Percentiles rank a stretch among this genome's conserved stretches.
Conservation (phyloP, 2,329 filamentous ascomycete genomes). For the Bipolaris bicolor region DNA sequence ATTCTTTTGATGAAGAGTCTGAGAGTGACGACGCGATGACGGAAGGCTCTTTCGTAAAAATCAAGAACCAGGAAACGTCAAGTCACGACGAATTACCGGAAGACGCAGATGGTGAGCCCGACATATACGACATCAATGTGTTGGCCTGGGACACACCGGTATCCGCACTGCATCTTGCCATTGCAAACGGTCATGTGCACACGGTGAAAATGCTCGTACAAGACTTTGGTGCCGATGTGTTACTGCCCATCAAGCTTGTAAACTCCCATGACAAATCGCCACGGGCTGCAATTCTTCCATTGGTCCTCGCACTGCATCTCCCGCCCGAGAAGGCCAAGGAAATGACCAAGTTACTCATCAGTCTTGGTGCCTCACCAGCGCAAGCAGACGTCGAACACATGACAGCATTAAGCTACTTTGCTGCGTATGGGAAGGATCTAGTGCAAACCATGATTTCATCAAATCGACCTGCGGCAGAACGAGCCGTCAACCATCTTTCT, state of each 20-base stretch:
- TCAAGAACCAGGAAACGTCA: constrained; percentile 52
- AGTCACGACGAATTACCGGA: constrained; percentile 58
- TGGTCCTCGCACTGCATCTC: constrained; percentile 71
- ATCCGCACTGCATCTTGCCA: constrained; percentile 79
- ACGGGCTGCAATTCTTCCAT: constrained; percentile 68
- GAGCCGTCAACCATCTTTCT: constrained; percentile 70
- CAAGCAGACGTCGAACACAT: constrained; percentile 71
- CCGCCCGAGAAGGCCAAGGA: constrained; percentile 66
- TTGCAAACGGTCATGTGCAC: constrained; percentile 72
- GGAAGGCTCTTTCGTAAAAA: constrained; percentile 73
- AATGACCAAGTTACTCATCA: constrained; percentile 70
- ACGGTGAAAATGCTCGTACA: constrained; percentile 71
- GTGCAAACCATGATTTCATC: constrained; percentile 58
- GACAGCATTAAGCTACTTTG: constrained; percentile 66
- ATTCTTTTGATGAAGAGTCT: constrained; percentile 58
- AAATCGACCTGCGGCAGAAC: constrained; percentile 67
- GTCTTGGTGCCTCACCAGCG: constrained; percentile 72
- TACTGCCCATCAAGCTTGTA: constrained; percentile 74
- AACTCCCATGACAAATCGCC: constrained; percentile 56
- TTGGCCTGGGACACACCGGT: constrained; percentile 79
- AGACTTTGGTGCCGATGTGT: constrained; percentile 76
- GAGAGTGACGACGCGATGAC: constrained; percentile 59
- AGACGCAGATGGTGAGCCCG: constrained; percentile 68
- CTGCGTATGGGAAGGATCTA: constrained; percentile 19
- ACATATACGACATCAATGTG: constrained; percentile 79